Conservation (phyloP, 2,329 filamentous ascomycete genomes). For the Cladosporium cucumerinum region DNA sequence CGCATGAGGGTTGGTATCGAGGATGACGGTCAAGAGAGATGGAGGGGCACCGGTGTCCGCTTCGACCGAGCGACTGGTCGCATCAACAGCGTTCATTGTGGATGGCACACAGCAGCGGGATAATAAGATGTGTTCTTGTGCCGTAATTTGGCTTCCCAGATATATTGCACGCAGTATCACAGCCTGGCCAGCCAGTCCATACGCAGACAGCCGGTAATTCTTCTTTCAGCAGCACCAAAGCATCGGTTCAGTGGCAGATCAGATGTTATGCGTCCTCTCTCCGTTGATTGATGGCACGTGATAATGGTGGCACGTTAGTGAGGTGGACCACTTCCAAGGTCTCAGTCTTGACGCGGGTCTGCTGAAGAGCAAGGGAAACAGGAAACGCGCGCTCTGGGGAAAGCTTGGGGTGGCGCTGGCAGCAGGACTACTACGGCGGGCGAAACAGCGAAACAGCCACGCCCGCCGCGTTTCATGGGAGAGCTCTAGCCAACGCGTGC, state of each 20-base stretch:
- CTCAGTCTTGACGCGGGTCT: background rate
- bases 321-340: background rate
- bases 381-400: background rate
- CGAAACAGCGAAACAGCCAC: background rate
- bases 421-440: background rate
- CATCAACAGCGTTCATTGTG: constrained; percentile 64
- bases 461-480: constrained; percentile 12
- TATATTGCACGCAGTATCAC: background rate
- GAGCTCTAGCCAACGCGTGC: constrained; percentile 12
- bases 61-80: constrained; percentile 44
- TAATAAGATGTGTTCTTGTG: background rate
- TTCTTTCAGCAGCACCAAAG: background rate
- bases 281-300: background rate
- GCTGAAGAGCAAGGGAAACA: background rate
- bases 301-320: background rate
- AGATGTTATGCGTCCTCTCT: background rate
- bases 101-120: background rate
- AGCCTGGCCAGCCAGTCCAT: background rate
- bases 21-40: constrained; percentile 82
- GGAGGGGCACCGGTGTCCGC: constrained; percentile 51
- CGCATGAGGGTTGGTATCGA: constrained; percentile 95
- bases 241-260: background rate
- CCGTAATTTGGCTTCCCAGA: background rate
- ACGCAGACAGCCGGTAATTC: background rate
- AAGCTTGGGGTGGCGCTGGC: background rate